Conservation (phyloP, 192 early-diverging fungal genomes). For the Diversispora eburnea region DNA sequence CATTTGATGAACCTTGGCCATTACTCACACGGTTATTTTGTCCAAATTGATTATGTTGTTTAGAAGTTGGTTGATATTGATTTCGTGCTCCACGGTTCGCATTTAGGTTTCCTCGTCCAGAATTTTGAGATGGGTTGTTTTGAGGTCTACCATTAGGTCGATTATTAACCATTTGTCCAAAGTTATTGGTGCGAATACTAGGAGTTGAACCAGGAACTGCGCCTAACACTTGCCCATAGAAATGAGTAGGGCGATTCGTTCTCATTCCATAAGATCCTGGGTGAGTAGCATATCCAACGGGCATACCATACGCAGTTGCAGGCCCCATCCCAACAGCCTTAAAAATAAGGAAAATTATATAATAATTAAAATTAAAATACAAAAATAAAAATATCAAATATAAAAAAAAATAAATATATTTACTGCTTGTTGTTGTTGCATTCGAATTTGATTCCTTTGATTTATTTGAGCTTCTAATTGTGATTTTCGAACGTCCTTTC, state of each 20-base stretch:
- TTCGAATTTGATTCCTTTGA: slow-evolving; percentile 82
- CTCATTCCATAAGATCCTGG: slow-evolving; percentile 12
- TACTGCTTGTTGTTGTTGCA: slow-evolving; percentile 55
- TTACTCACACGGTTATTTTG: slow-evolving; percentile 50
- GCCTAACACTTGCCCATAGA: slow-evolving; percentile 1
- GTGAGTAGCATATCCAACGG: slow-evolving; percentile 33
- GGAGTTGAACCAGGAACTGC: slow-evolving; percentile 6
- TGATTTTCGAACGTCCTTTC: slow-evolving; percentile 92
- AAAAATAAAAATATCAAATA: neutral
- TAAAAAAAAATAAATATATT: neutral
- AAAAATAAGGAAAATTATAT: neutral
- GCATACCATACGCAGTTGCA: slow-evolving; percentile 24
- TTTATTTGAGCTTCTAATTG: slow-evolving; percentile 95
- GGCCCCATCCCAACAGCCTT: slow-evolving; percentile 8
- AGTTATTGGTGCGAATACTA: slow-evolving; percentile 1
- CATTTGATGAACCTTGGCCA: slow-evolving; percentile 54
- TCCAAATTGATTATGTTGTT: slow-evolving; percentile 39
- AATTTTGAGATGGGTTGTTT: neutral
- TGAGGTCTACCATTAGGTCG: slow-evolving; percentile 15
- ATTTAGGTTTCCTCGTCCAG: slow-evolving; percentile 10
- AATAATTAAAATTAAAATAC: neutral
- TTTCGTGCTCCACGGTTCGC: slow-evolving; percentile 25
- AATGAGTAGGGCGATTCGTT: neutral
- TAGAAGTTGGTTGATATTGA: slow-evolving; percentile 44
- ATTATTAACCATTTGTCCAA: neutral